A percentile compares a stretch with the other conserved stretches of the same genome.
Evolutionary conservation across 176 grass and related monocot genomes (phyloP).

Genomic region (Cymbopogon citratus): DNA sequence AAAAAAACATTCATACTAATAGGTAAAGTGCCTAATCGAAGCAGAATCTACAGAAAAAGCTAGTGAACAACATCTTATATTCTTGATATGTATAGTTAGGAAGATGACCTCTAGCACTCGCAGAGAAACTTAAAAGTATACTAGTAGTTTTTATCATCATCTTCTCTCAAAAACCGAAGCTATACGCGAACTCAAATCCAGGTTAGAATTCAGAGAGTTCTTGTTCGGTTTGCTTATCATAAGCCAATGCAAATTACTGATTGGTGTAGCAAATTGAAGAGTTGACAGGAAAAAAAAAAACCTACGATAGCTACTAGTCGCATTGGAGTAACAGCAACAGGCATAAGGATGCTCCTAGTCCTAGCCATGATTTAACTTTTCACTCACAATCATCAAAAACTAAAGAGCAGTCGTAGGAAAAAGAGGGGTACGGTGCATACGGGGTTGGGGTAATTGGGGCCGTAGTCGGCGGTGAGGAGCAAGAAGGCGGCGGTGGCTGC

Average conservation of each 20-base stretch:
- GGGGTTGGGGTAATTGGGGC: conserved; percentile 35
- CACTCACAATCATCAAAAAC: not conserved
- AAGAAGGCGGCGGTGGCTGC: conserved; percentile 52
- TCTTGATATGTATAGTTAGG: no score
- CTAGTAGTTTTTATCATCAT: no score
- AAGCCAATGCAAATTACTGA: no score
- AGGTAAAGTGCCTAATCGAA: not conserved
- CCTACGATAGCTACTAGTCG: no score
- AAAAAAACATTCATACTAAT: no score
- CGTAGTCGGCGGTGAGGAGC: conserved; percentile 58
- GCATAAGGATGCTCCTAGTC: no score
- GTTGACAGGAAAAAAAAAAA: no score
- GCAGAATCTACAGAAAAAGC: not conserved
- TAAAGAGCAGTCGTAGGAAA: not conserved
- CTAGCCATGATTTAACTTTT: not conserved
- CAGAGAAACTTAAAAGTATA: not conserved
- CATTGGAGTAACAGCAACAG: no score
- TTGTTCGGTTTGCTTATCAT: no score
- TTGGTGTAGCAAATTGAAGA: no score
- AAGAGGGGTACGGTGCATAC: not conserved
- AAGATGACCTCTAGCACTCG: no score
- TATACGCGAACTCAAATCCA: not conserved
- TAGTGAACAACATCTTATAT: not conserved
- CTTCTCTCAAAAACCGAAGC: not conserved
- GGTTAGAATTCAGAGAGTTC: not conserved